Conservation (phyloP, 768 basidiomycete genomes). For the Paxillus ammoniavirescens region DNA sequence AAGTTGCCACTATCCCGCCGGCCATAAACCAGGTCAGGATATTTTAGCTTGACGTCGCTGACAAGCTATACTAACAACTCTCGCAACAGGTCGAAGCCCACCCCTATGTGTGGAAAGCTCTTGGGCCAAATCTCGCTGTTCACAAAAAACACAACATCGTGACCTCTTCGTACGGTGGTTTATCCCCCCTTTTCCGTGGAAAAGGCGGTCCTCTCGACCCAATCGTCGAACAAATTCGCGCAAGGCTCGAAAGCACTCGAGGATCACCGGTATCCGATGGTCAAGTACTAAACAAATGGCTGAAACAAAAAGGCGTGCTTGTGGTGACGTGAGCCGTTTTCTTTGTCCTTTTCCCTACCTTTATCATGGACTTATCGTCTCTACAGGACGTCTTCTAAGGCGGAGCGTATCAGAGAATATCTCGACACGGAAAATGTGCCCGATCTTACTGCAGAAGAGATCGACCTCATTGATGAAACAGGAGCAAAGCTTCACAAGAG, state of each 20-base stretch:
- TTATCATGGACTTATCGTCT: background rate
- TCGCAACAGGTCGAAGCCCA: constrained; percentile 48
- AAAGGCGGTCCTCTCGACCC: constrained; percentile 40
- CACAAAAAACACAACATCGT: constrained; percentile 38
- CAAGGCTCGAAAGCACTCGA: constrained; percentile 24
- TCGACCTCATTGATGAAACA: constrained; percentile 23
- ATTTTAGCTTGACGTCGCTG: background rate
- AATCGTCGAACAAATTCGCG: constrained; percentile 34
- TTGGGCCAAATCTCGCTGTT: constrained; percentile 35
- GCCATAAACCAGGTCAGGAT: constrained; percentile 51
- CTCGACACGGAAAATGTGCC: constrained; percentile 28
- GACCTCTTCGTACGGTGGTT: constrained; percentile 39
- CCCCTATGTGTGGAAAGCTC: constrained; percentile 47
- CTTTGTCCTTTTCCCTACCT: background rate
- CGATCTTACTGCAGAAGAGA: constrained; percentile 25
- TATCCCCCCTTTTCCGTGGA: constrained; percentile 36
- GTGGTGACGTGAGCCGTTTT: constrained; percentile 29
- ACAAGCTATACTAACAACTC: background rate
- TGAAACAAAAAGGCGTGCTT: constrained; percentile 27
- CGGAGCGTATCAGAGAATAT: constrained; percentile 32
- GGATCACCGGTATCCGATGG: constrained; percentile 25
- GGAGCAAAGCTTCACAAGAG: constrained; percentile 24
- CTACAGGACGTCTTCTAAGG: constrained; percentile 34
- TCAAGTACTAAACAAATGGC: constrained; percentile 31
- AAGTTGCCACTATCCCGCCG: constrained; percentile 43